These are phyloP conservation scores for Pythium guiyangense DNA, from an alignment of 352 stramenopile genomes.

Conservation along the genomic window DNA sequence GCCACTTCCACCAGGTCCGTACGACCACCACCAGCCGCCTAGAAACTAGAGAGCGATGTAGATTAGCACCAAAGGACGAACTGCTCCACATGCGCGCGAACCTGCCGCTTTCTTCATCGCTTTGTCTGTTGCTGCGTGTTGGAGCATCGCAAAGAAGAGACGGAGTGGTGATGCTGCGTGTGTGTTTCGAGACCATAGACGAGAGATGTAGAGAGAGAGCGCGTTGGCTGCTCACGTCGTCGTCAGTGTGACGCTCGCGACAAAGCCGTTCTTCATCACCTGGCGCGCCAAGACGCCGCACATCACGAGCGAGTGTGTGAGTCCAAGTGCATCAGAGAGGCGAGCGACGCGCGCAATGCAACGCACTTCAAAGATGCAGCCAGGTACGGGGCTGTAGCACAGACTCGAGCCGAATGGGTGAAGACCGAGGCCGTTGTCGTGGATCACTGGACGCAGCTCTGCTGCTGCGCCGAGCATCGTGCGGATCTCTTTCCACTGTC, in stretches of 20 bases:
- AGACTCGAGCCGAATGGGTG: conserved; percentile 78
- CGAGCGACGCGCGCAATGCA: neutral
- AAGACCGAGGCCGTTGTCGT: conserved; percentile 69
- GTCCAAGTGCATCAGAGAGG: neutral
- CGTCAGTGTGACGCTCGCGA: conserved; percentile 71
- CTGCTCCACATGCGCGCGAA: neutral
- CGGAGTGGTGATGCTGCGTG: too few relatives aligned
- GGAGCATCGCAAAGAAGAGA: too few relatives aligned
- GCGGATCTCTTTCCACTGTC: conserved; percentile 68
- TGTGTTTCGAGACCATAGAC: too few relatives aligned
- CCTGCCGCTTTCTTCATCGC: too few relatives aligned
- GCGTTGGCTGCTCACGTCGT: conserved; percentile 5
- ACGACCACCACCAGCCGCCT: conserved; percentile 22
- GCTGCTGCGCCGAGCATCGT: conserved; percentile 38
- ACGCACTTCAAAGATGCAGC: conserved; percentile 65
- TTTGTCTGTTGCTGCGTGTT: too few relatives aligned
- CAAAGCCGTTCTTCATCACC: conserved; percentile 75
- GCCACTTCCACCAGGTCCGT: conserved; percentile 29
- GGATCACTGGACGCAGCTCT: conserved; percentile 65
- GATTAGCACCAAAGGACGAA: conserved; percentile 1
- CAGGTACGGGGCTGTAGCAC: conserved; percentile 67
- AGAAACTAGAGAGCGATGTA: conserved; percentile 13
- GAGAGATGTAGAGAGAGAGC: too few relatives aligned
- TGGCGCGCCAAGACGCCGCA: neutral
- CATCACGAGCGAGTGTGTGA: too few relatives aligned